phyloP scores from a whole-genome alignment of 257 asterid species.

The Penstemon newberryi region DNA sequence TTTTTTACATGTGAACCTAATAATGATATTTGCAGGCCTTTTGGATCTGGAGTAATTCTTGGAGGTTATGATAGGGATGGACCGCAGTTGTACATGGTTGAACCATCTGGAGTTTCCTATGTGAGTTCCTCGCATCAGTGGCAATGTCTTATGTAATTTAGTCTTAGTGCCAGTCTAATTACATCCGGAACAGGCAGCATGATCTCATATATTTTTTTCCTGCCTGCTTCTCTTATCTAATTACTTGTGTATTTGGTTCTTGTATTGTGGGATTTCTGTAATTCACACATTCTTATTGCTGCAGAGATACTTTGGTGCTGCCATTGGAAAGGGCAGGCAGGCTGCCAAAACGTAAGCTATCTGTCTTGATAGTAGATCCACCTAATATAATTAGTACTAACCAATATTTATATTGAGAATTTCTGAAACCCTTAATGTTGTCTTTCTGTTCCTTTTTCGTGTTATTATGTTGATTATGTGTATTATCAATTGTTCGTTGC shows the following conservation, averaged over 20 bases:
- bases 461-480: slow-evolving; percentile 10
- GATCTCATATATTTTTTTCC: neutral
- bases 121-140: slow-evolving; percentile 40
- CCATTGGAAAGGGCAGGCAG: slow-evolving; percentile 94
- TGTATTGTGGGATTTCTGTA: neutral
- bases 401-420: too few species aligned
- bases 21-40: slow-evolving; percentile 57
- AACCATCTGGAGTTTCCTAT: slow-evolving; percentile 85
- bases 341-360: slow-evolving; percentile 93
- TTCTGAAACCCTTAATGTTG: too few species aligned
- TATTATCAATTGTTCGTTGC: neutral
- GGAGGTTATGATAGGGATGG: slow-evolving; percentile 98
- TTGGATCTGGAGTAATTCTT: slow-evolving; percentile 88
- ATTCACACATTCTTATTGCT: slow-evolving; percentile 17
- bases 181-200: too few species aligned
- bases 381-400: too few species aligned
- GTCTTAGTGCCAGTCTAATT: neutral
- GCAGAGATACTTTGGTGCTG: slow-evolving; percentile 92
- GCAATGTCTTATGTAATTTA: neutral
- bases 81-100: slow-evolving; percentile 87
- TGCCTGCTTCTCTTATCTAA: neutral
- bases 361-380: neutral
- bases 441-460: neutral
- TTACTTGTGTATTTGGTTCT: neutral
- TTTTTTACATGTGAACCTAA: slow-evolving; percentile 25